Conservation (phyloP, 2,329 filamentous ascomycete genomes). For the Geosmithia flava region DNA sequence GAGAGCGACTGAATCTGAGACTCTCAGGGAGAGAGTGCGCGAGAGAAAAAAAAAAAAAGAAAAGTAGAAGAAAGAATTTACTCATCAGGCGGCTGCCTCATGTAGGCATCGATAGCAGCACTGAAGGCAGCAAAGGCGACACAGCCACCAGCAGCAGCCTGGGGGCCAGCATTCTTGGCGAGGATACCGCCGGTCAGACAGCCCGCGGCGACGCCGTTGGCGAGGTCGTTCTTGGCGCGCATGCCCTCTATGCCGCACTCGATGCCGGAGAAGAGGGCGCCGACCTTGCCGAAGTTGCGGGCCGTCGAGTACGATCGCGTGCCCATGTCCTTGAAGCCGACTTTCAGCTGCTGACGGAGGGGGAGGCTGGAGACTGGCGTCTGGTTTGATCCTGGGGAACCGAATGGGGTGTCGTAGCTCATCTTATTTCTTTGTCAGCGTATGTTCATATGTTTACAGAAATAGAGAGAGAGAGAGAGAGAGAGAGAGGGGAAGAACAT, state of each 20-base stretch:
- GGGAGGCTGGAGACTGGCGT: constrained; percentile 52
- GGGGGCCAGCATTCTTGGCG: constrained; percentile 76
- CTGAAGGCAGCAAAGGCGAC: constrained; percentile 89
- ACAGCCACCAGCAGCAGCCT: constrained; percentile 78
- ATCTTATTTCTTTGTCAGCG: constrained; percentile 45
- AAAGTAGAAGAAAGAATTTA: no score
- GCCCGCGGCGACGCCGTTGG: constrained; percentile 76
- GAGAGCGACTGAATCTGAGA: no score
- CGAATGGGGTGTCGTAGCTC: constrained; percentile 92
- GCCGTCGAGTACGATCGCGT: constrained; percentile 67
- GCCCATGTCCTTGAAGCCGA: constrained; percentile 94
- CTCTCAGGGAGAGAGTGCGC: no score
- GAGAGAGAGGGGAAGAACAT: constrained; percentile 23
- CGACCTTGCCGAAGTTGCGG: constrained; percentile 91
- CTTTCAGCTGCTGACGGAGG: constrained; percentile 67
- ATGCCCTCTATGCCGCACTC: constrained; percentile 93
- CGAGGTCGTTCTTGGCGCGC: constrained; percentile 85
- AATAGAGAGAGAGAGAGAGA: not conserved
- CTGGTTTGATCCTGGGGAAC: constrained; percentile 27
- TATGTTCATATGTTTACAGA: not conserved
- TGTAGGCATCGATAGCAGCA: constrained; percentile 82
- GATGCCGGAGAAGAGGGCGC: constrained; percentile 80
- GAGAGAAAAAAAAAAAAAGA: no score
- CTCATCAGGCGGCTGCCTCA: constrained; percentile 63
- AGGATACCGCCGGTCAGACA: constrained; percentile 86